Percentiles rank a stretch among this genome's conserved stretches.
Evolutionary conservation across 2,329 filamentous ascomycete genomes (phyloP).

Genomic region (Didymella lethalis): DNA sequence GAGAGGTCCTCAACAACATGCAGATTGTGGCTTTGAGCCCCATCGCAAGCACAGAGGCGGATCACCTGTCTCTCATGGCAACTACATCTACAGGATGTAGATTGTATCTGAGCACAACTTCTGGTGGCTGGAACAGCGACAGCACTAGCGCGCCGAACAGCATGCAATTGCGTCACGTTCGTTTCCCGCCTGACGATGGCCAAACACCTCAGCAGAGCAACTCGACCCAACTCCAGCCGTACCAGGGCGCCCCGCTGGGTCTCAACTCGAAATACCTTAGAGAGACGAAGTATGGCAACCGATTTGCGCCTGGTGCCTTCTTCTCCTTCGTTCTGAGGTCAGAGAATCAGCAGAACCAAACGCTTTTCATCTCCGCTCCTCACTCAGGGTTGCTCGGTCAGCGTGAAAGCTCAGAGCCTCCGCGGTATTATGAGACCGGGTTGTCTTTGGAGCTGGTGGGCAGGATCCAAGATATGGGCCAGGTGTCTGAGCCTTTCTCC

Average conservation of each 20-base stretch:
- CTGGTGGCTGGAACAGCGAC: conserved; percentile 71
- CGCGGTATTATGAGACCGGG: conserved; percentile 77
- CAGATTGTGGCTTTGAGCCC: conserved; percentile 84
- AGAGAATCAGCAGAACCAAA: conserved; percentile 66
- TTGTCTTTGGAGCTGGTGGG: conserved; percentile 80
- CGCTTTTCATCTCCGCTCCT: conserved; percentile 83
- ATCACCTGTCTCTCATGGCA: conserved; percentile 86
- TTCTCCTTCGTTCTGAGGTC: conserved; percentile 78
- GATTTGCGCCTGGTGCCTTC: conserved; percentile 89
- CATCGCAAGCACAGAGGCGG: conserved; percentile 79
- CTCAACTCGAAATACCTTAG: conserved; percentile 40
- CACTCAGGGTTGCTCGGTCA: conserved; percentile 84
- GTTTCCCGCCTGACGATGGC: conserved; percentile 75
- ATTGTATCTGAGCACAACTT: conserved; percentile 89
- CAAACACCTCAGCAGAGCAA: conserved; percentile 31
- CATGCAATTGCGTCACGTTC: conserved; percentile 98
- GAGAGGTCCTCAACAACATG: conserved; percentile 72
- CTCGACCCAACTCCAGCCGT: conserved; percentile 42
- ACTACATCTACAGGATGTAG: conserved; percentile 90
- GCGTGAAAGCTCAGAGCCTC: conserved; percentile 60
- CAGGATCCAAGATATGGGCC: conserved; percentile 78
- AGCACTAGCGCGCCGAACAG: conserved; percentile 79
- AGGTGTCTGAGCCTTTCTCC: conserved; percentile 74
- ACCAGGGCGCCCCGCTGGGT: conserved; percentile 38
- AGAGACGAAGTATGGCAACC: conserved; percentile 57